Evolutionary conservation across 169 alveolate species (phyloP).

Genomic region (Plasmodium gallinaceum): DNA sequence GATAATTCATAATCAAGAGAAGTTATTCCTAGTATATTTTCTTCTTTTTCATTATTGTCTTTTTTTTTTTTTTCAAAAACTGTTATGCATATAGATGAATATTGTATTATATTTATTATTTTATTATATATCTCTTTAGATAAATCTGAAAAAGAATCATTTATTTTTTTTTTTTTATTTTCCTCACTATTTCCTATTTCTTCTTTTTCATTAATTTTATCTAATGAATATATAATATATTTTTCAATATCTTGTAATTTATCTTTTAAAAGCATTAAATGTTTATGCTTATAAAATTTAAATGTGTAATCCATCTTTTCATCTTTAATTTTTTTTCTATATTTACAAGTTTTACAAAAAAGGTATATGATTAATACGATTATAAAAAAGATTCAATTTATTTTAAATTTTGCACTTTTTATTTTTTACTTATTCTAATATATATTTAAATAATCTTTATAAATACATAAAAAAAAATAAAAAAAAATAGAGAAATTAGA

Average conservation of each 20-base stretch:
- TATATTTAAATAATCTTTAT: too few species aligned
- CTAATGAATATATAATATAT: conserved; percentile 21
- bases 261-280: conserved; percentile 36
- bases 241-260: conserved; percentile 12
- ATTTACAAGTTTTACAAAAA: not conserved
- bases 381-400: too few species aligned
- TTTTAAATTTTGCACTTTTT: too few species aligned
- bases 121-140: conserved; percentile 10
- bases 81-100: conserved; percentile 55
- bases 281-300: conserved; percentile 55
- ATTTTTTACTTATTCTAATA: too few species aligned
- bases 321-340: not conserved
- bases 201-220: not conserved
- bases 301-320: conserved; percentile 54
- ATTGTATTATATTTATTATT: conserved; percentile 26
- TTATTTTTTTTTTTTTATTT: not conserved
- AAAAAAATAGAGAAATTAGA: too few species aligned
- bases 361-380: too few species aligned
- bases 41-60: not conserved
- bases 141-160: not conserved
- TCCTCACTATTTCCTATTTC: not conserved
- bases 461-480: too few species aligned
- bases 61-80: conserved; percentile 19
- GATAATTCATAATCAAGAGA: conserved; percentile 47
- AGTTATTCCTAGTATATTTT: conserved; percentile 23